Evolutionary conservation across 768 basidiomycete genomes (phyloP), one percentile per base, ranked within the genome.

Genomic region (Sarcodon sp.): DNA sequence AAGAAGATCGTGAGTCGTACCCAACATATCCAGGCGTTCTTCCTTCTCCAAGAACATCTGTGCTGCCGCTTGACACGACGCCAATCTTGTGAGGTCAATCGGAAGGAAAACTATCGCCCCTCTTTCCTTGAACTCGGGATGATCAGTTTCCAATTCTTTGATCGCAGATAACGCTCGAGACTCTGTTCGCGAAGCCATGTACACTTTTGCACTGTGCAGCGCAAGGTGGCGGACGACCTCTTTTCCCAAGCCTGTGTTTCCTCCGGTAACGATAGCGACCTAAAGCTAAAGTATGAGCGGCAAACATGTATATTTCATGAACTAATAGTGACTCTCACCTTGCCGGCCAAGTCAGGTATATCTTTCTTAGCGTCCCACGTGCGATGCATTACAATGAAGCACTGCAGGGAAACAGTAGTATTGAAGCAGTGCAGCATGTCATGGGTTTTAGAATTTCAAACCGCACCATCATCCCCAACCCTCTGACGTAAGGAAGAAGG

Each of bases 191-290:
- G 65, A 63, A 0, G 75, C 78, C 39, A 85, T 48, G 56, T 87
- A 85, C 0, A 86, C 82, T 47, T 73, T 82, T 7, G 81, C 82
- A 55, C 80, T 75, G 53, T 76, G 54, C 12, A 36, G 16, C 35
- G 34, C 45, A 13, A 59, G 51, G 11, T 71, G 77, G 66, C 75
- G 78, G 8, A 63, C 72, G 0, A 75, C 77, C 56, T 79, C 77
- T 53, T 76, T 77, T 16, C 80, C 81, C 35, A 83, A 67, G 1
- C 80, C 69, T 2, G 63, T 53, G 46, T 68, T 70, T 7, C 63
- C 63, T 4, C 69, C 69, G n/a, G 65, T 64, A 15, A 67, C 64
- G 45, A 68, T 56, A 33, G 58, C 50, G 31, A 70, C 68, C 55
- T 72, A 27, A 27, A 27, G 4, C 3, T 27, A 27, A 27, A 4